A percentile compares a stretch with the other conserved stretches of the same genome.
Conservation (phyloP, 805 yeast genomes). For the Limtongia smithiae region DNA sequence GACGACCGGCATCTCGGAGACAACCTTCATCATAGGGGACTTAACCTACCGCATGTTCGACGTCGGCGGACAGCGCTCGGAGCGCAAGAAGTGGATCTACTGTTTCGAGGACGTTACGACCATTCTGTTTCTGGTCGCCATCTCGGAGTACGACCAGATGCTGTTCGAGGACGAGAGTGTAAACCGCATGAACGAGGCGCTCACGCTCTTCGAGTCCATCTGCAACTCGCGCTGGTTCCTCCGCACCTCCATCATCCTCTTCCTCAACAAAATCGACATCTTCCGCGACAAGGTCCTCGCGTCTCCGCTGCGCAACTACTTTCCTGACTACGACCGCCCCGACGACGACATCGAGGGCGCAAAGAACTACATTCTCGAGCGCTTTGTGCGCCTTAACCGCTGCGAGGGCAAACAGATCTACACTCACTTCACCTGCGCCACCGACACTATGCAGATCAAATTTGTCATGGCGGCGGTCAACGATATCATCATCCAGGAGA, state of each 20-base stretch:
- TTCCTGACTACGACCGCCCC: conserved; percentile 59
- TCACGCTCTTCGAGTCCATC: conserved; percentile 75
- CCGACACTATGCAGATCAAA: conserved; percentile 83
- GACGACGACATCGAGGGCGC: conserved; percentile 68
- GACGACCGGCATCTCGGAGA: conserved; percentile 93
- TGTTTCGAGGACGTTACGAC: conserved; percentile 89
- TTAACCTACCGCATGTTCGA: conserved; percentile 75
- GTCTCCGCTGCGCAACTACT: conserved; percentile 61
- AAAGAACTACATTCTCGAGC: conserved; percentile 62
- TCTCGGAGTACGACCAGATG: conserved; percentile 88
- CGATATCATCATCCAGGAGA: conserved; percentile 82
- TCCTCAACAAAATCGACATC: conserved; percentile 83
- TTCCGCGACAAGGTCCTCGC: conserved; percentile 62
- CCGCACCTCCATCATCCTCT: conserved; percentile 82
- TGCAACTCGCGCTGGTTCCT: conserved; percentile 83
- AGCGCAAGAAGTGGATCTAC: conserved; percentile 90
- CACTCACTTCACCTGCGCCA: conserved; percentile 92
- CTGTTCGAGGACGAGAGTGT: conserved; percentile 85
- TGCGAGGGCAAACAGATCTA: conserved; percentile 71
- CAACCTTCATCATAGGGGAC: conserved; percentile 64
- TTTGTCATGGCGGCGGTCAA: conserved; percentile 91
- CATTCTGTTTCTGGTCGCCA: conserved; percentile 81
- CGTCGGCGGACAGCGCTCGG: conserved; percentile 95
- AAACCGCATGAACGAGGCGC: conserved; percentile 86
- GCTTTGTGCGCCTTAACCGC: conserved; percentile 61